These are phyloP conservation scores for Murraya koenigii DNA, from an alignment of 345 rosid genomes.

Conservation along the genomic window DNA sequence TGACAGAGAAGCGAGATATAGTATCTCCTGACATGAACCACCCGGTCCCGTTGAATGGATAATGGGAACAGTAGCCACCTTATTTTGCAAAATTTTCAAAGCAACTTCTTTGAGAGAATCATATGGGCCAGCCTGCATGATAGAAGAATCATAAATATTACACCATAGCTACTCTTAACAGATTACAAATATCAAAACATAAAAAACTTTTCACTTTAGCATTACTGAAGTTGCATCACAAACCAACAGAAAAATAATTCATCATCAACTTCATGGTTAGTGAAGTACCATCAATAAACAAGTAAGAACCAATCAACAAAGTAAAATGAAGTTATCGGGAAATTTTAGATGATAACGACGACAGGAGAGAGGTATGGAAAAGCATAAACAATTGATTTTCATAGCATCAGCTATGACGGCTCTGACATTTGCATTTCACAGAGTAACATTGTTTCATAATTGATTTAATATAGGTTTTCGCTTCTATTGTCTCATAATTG, in stretches of 20 bases:
- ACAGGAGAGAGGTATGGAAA: neutral
- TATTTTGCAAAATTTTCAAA: constrained; percentile 71
- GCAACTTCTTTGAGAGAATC: constrained; percentile 85
- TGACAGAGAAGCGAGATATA: constrained; percentile 91
- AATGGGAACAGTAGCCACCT: constrained; percentile 79
- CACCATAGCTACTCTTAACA: neutral
- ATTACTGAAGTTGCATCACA: neutral
- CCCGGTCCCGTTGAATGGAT: constrained; percentile 51
- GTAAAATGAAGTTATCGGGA: neutral
- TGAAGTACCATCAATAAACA: neutral
- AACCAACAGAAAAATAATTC: neutral
- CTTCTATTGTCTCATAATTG: neutral
- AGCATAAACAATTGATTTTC: neutral
- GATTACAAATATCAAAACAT: constrained; percentile 3
- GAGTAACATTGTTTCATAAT: neutral
- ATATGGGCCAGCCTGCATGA: constrained; percentile 83
- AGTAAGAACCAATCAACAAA: neutral
- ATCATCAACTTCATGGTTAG: neutral
- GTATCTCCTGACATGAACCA: constrained; percentile 73
- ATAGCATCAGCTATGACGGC: neutral
- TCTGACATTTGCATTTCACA: neutral
- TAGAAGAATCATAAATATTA: constrained; percentile 7
- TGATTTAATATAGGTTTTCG: neutral
- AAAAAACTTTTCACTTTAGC: neutral
- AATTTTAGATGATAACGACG: neutral